phyloP scores from a whole-genome alignment of 805 yeast species.

The Saccharomyces eubayanus region DNA sequence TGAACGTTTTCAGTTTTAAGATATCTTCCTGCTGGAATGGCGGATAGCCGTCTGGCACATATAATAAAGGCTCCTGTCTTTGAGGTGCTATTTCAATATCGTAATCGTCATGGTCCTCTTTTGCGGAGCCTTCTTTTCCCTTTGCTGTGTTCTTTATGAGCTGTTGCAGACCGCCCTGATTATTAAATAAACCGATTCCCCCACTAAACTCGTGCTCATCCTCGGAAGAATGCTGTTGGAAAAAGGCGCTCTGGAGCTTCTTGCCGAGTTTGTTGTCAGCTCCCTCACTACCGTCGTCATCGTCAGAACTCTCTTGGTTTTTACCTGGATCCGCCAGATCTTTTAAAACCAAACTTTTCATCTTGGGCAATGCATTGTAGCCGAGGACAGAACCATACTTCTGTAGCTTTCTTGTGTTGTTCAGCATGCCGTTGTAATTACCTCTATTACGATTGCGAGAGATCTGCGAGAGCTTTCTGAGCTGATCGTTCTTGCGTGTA shows the following conservation, averaged over 20 bases:
- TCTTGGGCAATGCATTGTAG: slow-evolving; percentile 18
- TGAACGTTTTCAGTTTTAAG: slow-evolving; percentile 17
- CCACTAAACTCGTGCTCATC: slow-evolving; percentile 7
- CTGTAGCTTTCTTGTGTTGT: slow-evolving; percentile 28
- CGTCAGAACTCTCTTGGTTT: neutral
- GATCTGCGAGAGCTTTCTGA: neutral
- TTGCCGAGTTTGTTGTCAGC: slow-evolving; percentile 16
- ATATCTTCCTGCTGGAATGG: slow-evolving; percentile 32
- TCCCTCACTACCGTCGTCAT: slow-evolving; percentile 13
- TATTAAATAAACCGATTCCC: slow-evolving; percentile 8
- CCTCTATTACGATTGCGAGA: neutral
- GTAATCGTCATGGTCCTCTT: slow-evolving; percentile 25
- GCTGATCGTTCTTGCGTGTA: neutral
- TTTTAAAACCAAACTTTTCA: slow-evolving; percentile 25
- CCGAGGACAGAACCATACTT: slow-evolving; percentile 27
- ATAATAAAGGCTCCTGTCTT: slow-evolving; percentile 32
- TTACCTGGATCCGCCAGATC: slow-evolving; percentile 14
- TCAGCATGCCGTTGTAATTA: neutral
- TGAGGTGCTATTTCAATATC: slow-evolving; percentile 45
- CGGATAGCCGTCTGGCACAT: slow-evolving; percentile 40
- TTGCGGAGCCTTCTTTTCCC: slow-evolving; percentile 4
- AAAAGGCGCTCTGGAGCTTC: slow-evolving; percentile 29
- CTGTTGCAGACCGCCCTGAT: slow-evolving; percentile 10
- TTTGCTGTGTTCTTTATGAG: slow-evolving; percentile 11
- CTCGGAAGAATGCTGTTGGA: slow-evolving; percentile 23